Percentiles rank a stretch among this genome's conserved stretches.
phyloP scores from a whole-genome alignment of 2,329 filamentous ascomycete species.

The Cordyceps militaris region DNA sequence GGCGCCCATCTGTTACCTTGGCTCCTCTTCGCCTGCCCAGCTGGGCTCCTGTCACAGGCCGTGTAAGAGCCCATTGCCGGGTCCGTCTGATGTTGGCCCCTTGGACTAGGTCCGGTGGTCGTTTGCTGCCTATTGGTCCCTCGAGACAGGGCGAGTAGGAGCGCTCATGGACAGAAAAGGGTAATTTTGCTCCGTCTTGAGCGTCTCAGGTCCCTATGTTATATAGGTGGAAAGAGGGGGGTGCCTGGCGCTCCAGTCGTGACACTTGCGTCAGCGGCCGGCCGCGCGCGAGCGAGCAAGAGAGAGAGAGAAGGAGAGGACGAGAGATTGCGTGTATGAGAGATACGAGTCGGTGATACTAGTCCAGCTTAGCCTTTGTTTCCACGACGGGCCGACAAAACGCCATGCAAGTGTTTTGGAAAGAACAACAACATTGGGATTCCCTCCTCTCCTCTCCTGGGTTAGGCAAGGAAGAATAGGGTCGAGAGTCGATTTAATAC shows the following conservation, averaged over 20 bases:
- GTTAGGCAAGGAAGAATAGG: background rate
- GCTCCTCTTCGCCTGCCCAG: no score
- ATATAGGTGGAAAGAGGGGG: background rate
- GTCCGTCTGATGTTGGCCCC: constrained; percentile 3
- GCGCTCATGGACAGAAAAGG: background rate
- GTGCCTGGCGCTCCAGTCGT: background rate
- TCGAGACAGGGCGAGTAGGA: background rate
- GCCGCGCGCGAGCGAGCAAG: background rate
- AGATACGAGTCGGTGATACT: background rate
- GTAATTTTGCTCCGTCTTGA: background rate
- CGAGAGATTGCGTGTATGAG: background rate
- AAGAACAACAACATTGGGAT: background rate
- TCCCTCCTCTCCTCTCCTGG: background rate
- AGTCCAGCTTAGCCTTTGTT: background rate
- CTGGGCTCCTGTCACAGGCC: constrained; percentile 7
- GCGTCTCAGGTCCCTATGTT: constrained; percentile 3
- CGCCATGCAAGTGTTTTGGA: constrained; percentile 1
- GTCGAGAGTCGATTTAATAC: background rate
- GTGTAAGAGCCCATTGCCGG: background rate
- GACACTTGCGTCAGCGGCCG: background rate
- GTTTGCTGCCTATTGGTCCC: background rate
- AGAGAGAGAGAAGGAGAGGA: background rate
- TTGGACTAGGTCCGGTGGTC: background rate
- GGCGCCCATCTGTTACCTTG: no score
- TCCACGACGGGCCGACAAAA: constrained; percentile 7